These are phyloP conservation scores for Rhododendron griersonianum DNA, from an alignment of 148 eudicot species.

Conservation along the genomic window DNA sequence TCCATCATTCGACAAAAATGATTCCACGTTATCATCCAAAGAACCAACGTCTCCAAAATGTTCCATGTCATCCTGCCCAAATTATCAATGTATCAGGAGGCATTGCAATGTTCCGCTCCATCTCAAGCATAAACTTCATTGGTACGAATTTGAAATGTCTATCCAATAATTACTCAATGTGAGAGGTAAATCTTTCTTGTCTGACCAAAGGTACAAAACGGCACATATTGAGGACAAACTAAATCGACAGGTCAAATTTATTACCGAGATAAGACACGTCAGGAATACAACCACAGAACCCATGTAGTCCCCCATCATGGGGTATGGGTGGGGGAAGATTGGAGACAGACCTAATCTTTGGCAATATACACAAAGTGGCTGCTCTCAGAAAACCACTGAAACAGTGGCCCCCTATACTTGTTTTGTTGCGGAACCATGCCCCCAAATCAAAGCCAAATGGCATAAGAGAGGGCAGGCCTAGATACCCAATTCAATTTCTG, in stretches of 20 bases:
- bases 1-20: slow-evolving; percentile 80
- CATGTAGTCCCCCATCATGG: too few species aligned
- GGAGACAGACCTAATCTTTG: too few species aligned
- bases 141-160: not conserved
- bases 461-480: too few species aligned
- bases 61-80: slow-evolving; percentile 85
- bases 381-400: too few species aligned
- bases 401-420: too few species aligned
- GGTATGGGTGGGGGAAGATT: too few species aligned
- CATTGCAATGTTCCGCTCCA: not conserved
- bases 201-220: not conserved
- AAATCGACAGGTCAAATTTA: not conserved
- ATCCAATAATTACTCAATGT: not conserved
- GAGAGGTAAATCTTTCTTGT: not conserved
- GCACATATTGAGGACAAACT: not conserved
- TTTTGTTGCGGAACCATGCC: too few species aligned
- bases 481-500: too few species aligned
- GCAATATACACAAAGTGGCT: too few species aligned
- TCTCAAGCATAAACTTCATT: not conserved
- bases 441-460: too few species aligned
- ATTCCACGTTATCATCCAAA: slow-evolving; percentile 89
- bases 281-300: not conserved
- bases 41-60: slow-evolving; percentile 94
- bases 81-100: slow-evolving; percentile 9
- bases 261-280: not conserved